Conservation (phyloP, 495 filamentous ascomycete genomes). For the Astrothelium subdiscretum region DNA sequence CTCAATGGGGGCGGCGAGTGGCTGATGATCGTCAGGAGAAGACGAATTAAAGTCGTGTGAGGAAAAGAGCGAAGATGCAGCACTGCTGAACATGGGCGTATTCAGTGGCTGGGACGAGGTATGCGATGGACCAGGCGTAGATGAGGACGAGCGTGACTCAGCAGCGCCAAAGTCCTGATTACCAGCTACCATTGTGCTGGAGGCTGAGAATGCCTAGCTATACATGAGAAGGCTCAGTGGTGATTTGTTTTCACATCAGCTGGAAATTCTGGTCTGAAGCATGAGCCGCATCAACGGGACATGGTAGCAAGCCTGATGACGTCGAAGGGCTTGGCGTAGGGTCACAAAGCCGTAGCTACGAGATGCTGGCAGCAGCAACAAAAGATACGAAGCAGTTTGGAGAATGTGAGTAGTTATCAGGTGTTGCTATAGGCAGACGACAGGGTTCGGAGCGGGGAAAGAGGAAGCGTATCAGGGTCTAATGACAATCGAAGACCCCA, state of each 20-base stretch:
- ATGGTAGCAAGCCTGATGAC: background rate
- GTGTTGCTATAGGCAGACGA: background rate
- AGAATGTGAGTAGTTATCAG: background rate
- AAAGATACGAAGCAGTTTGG: background rate
- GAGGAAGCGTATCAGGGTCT: background rate
- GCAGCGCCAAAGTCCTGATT: background rate
- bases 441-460: background rate
- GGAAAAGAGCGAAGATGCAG: background rate
- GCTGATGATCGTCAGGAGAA: background rate
- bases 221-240: background rate
- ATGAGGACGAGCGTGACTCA: background rate
- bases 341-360: background rate
- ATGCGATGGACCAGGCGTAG: background rate
- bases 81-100: background rate
- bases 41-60: background rate
- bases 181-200: background rate
- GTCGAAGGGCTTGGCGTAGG: background rate
- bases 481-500: background rate
- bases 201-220: background rate
- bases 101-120: background rate
- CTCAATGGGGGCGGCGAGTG: background rate
- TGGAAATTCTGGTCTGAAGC: background rate
- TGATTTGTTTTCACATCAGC: background rate
- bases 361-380: background rate
- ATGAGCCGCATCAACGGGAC: background rate